A percentile compares a stretch with the other conserved stretches of the same genome.
These are phyloP conservation scores for Penicillium italicum DNA, from an alignment of 2,329 filamentous ascomycete species.

Conservation along the genomic window DNA sequence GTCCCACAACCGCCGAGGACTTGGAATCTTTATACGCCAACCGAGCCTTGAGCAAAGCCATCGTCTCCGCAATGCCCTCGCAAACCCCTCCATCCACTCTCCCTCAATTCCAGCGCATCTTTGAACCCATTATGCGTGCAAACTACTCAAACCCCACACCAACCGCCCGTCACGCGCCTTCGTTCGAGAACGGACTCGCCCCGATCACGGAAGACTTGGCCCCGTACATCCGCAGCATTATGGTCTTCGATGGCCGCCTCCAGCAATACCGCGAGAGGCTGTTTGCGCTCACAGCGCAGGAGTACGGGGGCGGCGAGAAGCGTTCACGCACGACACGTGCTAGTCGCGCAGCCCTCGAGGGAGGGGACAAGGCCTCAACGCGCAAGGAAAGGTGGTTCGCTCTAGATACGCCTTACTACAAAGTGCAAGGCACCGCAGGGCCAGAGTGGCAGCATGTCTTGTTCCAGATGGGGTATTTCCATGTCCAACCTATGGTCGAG, in stretches of 20 bases:
- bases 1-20: constrained; percentile 14
- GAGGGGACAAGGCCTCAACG: constrained; percentile 63
- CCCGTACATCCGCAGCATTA: constrained; percentile 84
- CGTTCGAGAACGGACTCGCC: constrained; percentile 68
- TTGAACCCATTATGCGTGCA: constrained; percentile 51
- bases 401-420: constrained; percentile 55
- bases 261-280: constrained; percentile 64
- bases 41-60: constrained; percentile 31
- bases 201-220: constrained; percentile 74
- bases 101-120: constrained; percentile 45
- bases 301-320: constrained; percentile 47
- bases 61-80: constrained; percentile 9
- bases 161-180: constrained; percentile 52
- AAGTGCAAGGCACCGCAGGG: constrained; percentile 63
- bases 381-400: constrained; percentile 71
- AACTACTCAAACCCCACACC: constrained; percentile 32
- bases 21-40: constrained; percentile 25
- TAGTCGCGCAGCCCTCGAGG: constrained; percentile 73
- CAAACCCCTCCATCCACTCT: constrained; percentile 29
- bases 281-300: constrained; percentile 59
- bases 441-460: constrained; percentile 41
- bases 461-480: constrained; percentile 33
- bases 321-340: constrained; percentile 68
- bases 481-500: constrained; percentile 21
- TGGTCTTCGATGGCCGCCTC: constrained; percentile 68